phyloP scores from a whole-genome alignment of 148 eudicot species.

The Nepenthes gracilis region DNA sequence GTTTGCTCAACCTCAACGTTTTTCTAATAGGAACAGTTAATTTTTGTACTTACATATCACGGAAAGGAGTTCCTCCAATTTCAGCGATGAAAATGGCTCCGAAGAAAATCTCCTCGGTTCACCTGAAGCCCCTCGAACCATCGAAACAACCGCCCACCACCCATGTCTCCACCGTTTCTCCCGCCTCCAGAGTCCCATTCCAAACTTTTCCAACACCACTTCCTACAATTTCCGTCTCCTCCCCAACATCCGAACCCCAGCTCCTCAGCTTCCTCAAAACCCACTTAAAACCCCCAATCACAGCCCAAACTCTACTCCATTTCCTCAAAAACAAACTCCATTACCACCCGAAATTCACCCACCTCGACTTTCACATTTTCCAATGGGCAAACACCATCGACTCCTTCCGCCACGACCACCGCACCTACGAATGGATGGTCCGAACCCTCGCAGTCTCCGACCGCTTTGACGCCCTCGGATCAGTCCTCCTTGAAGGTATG shows the following conservation, averaged over 20 bases:
- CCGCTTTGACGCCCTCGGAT: constrained; percentile 46
- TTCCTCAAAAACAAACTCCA: constrained; percentile 69
- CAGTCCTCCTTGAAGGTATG: constrained; percentile 35
- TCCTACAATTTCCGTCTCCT: constrained; percentile 24
- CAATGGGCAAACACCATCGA: constrained; percentile 58
- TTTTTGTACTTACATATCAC: too few species aligned
- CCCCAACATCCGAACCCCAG: constrained; percentile 42
- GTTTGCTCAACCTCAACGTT: too few species aligned
- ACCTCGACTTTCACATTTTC: constrained; percentile 73
- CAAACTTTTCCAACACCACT: constrained; percentile 25
- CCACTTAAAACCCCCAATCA: constrained; percentile 54
- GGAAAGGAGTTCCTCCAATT: too few species aligned
- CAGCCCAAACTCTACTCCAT: constrained; percentile 46
- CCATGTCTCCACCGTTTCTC: neutral
- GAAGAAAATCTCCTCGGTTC: neutral
- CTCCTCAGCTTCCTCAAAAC: constrained; percentile 43
- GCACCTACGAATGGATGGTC: constrained; percentile 73
- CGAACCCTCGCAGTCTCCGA: constrained; percentile 58
- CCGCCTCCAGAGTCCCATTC: neutral
- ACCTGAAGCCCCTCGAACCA: constrained; percentile 5
- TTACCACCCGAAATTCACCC: constrained; percentile 67
- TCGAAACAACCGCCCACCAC: neutral
- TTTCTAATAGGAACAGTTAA: too few species aligned
- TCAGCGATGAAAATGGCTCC: neutral
- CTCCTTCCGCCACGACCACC: constrained; percentile 77